Evolutionary conservation across 176 grass and related monocot genomes (phyloP).

Genomic region (Oryza nivara): DNA sequence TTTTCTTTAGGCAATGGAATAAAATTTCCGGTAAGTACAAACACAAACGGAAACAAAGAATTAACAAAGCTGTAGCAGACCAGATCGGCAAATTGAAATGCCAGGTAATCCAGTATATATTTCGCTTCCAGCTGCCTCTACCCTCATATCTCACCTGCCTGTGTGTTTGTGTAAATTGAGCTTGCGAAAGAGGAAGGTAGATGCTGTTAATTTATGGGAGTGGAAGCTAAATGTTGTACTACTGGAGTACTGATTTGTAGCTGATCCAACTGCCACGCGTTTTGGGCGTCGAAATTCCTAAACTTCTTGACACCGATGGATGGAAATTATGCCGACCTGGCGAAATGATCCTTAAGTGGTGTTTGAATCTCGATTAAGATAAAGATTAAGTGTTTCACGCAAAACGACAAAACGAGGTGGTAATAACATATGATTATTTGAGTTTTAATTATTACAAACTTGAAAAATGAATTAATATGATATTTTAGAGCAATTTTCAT

Average conservation of each 20-base stretch:
- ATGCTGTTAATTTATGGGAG: neutral
- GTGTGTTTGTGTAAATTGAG: neutral
- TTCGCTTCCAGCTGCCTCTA: neutral
- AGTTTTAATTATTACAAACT: too few relatives aligned
- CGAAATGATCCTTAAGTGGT: neutral
- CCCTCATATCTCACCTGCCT: neutral
- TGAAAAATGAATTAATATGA: too few relatives aligned
- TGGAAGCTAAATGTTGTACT: too few relatives aligned
- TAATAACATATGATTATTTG: too few relatives aligned
- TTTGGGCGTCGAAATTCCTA: neutral
- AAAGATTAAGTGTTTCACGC: too few relatives aligned
- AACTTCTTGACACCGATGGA: neutral
- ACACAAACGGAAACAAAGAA: neutral
- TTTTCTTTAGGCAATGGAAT: neutral
- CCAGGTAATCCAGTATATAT: neutral
- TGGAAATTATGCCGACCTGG: neutral
- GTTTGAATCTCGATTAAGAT: too few relatives aligned
- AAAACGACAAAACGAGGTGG: too few relatives aligned
- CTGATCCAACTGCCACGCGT: too few relatives aligned
- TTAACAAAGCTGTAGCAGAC: neutral
- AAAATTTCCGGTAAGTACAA: neutral
- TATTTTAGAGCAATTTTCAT: too few relatives aligned
- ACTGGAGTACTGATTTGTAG: too few relatives aligned
- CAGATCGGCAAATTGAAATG: neutral
- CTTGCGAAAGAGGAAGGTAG: neutral